phyloP scores from a whole-genome alignment of 2,329 filamentous ascomycete genomes.

The Trichophyton rubrum region DNA sequence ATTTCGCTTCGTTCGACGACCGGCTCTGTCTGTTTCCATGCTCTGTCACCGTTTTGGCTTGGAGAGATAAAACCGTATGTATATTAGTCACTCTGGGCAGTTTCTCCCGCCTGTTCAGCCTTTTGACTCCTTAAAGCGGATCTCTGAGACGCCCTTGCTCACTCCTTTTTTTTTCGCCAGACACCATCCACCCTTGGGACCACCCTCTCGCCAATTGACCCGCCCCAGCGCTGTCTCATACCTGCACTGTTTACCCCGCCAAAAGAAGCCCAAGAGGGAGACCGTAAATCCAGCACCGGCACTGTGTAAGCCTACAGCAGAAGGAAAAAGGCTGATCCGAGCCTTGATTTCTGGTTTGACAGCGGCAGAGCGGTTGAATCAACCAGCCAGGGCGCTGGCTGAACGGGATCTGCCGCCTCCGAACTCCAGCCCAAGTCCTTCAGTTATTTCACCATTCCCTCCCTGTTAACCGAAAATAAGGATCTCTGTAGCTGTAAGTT shows the following conservation, averaged over 20 bases:
- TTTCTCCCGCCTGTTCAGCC: not conserved
- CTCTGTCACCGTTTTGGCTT: not conserved
- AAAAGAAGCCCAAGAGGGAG: not conserved
- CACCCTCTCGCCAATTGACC: not conserved
- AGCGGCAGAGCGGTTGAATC: not conserved
- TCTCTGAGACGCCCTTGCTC: not conserved
- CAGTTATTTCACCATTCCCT: not conserved
- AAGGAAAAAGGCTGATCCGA: not conserved
- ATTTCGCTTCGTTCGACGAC: constrained; percentile 9
- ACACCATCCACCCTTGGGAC: not conserved
- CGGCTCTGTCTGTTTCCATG: not conserved
- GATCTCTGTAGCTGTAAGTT: not conserved
- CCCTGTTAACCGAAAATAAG: constrained; percentile 14
- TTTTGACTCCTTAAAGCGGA: not conserved
- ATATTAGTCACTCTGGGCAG: not conserved
- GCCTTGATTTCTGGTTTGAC: not conserved
- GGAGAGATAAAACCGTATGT: not conserved
- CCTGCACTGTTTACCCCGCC: not conserved
- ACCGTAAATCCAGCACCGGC: not conserved
- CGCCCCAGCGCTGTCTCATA: not conserved
- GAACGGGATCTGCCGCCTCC: not conserved
- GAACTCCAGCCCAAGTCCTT: not conserved
- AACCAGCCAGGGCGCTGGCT: not conserved
- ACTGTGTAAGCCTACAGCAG: not conserved
- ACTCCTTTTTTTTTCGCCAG: not conserved